Evolutionary conservation across 495 filamentous ascomycete genomes (phyloP), one percentile per base, ranked within the genome.

Genomic region (Usnea hakonensis): DNA sequence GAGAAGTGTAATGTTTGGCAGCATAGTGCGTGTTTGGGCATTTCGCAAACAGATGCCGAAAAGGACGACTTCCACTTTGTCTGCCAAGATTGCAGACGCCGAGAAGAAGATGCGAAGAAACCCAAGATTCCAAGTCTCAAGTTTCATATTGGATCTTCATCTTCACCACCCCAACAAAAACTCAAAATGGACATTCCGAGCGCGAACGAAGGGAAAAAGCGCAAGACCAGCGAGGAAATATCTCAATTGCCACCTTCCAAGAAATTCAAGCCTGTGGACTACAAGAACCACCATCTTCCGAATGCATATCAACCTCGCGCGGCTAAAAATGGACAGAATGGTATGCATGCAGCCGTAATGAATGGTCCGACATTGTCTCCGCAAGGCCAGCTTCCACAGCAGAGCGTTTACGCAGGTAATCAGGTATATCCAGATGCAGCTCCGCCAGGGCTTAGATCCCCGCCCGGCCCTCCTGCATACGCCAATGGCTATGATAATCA

Each of bases 1-100:
- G 94, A 97, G 68, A 86, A 81, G 55, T 98, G 94, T 79, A 94
- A 88, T 70, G 86, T 95, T 23, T 98, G 94, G 94, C 93, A 97
- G 70, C 94, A 97, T 68, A 93, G 89, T 77, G 87, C 86, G 55
- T 98, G 94, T 69, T 83, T 96, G 55, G 88, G 85, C 36, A 89
- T 97, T 61, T 80, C 79, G 14, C 81, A 90, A 62, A 78, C 79
- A 52, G 87, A 90, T 61, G 93, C 90, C 8, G 90, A 96, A 58
- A 78, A 85, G 52, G 89, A 92, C 16, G 88, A 95, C 66, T 97
- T 96, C 70, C 86, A 90, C 59, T 96, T 96, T 71, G 76, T 96
- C 57, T 98, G 94, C 75, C 77, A 77, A 28, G 82, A 85, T 55
- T 98, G 94, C 75, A 83, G 83, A 67, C 80, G 80, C 52, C 84